A percentile compares a stretch with the other conserved stretches of the same genome.
phyloP scores from a whole-genome alignment of 176 grass and related monocot species.

The Cocos nucifera region DNA sequence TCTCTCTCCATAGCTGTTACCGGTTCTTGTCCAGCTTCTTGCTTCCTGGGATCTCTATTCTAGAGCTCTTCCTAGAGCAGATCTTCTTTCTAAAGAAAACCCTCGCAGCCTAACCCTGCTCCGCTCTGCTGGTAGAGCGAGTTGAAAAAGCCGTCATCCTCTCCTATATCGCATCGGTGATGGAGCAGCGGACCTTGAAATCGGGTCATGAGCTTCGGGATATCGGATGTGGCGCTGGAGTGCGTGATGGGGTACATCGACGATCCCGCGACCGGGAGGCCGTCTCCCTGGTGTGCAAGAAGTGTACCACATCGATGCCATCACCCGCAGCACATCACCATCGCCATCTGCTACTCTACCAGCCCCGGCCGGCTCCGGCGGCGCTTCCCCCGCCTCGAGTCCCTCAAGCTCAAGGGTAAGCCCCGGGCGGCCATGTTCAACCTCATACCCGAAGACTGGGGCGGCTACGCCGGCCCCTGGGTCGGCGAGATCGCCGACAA shows the following conservation, averaged over 20 bases:
- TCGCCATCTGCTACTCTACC: conserved; percentile 89
- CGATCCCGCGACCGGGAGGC: conserved; percentile 76
- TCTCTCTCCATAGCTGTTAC: no score
- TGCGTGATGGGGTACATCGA: conserved; percentile 67
- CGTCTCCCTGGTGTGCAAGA: conserved; percentile 82
- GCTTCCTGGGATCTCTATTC: no score
- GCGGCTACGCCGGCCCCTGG: conserved; percentile 72
- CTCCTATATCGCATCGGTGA: background rate
- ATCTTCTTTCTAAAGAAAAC: no score
- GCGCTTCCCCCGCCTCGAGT: conserved; percentile 79
- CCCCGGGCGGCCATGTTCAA: conserved; percentile 95
- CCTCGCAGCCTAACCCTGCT: no score
- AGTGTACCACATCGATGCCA: conserved; percentile 59
- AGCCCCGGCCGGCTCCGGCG: conserved; percentile 50
- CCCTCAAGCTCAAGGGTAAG: conserved; percentile 86
- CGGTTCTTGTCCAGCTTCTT: no score
- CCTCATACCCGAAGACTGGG: conserved; percentile 87
- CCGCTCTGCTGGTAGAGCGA: no score
- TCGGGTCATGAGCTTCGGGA: conserved; percentile 37
- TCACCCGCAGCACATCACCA: conserved; percentile 75
- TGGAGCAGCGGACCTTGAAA: background rate
- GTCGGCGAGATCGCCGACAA: conserved; percentile 41
- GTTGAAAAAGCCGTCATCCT: no score
- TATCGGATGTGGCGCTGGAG: conserved; percentile 62
- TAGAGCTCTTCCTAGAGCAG: no score